Evolutionary conservation across 1,284 basidiomycete genomes (phyloP).

Genomic region (Ganoderma resinaceum): DNA sequence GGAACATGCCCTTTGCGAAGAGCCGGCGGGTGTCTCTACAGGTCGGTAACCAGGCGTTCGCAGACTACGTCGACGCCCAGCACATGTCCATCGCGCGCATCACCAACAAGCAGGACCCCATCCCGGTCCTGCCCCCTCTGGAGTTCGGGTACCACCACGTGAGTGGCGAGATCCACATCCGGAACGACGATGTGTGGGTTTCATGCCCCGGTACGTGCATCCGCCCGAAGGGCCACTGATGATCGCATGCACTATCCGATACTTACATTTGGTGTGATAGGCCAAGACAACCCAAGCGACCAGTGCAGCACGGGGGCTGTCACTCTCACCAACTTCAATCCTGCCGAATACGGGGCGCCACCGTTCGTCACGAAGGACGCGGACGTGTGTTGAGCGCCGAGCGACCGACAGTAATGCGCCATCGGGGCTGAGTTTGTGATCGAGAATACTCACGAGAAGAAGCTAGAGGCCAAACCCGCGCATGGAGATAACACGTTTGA

Average conservation of each 20-base stretch:
- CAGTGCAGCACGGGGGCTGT: background rate
- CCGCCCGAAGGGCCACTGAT: too few species aligned
- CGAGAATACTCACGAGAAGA: too few species aligned
- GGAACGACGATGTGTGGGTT: conserved; percentile 52
- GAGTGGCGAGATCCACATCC: conserved; percentile 64
- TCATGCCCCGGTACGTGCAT: conserved; percentile 47
- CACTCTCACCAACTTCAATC: background rate
- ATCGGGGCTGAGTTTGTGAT: too few species aligned
- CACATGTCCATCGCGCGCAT: conserved; percentile 43
- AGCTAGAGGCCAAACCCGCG: too few species aligned
- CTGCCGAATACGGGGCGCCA: too few species aligned
- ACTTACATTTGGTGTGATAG: background rate
- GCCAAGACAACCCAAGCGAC: background rate
- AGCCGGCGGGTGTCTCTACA: too few species aligned
- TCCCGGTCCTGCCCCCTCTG: conserved; percentile 40
- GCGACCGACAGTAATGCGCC: too few species aligned
- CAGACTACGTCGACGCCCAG: conserved; percentile 59
- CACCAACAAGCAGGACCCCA: conserved; percentile 37
- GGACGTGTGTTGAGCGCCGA: too few species aligned
- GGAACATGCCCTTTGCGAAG: too few species aligned
- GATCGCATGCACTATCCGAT: too few species aligned
- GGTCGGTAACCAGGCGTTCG: conserved; percentile 67
- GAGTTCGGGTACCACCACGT: conserved; percentile 59
- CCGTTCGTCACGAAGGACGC: too few species aligned
- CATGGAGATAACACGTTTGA: too few species aligned